phyloP scores from a whole-genome alignment of 2,329 filamentous ascomycete genomes.

The Penicillium sp. region DNA sequence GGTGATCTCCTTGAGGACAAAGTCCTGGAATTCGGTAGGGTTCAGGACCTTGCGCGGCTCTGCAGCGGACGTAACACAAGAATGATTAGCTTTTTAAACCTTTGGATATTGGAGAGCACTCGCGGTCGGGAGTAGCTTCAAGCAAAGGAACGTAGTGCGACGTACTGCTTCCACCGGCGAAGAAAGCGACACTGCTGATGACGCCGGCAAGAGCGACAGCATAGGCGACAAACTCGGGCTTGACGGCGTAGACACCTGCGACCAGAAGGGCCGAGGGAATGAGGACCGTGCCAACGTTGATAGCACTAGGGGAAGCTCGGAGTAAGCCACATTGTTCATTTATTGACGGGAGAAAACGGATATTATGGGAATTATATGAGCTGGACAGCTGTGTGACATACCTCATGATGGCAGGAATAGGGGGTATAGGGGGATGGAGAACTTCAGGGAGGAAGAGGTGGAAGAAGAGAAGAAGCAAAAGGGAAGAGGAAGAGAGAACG shows the following conservation, averaged over 20 bases:
- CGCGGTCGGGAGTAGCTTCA: neutral
- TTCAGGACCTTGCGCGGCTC: slow-evolving; percentile 83
- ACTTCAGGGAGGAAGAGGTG: slow-evolving; percentile 15
- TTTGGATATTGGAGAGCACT: neutral
- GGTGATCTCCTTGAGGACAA: slow-evolving; percentile 92
- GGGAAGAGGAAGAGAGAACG: neutral
- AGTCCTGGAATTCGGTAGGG: slow-evolving; percentile 86
- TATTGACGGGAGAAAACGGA: neutral
- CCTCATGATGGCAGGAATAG: slow-evolving; percentile 38
- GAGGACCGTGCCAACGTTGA: slow-evolving; percentile 78
- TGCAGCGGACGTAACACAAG: slow-evolving; percentile 44
- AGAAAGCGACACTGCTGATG: slow-evolving; percentile 74
- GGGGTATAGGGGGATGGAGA: slow-evolving; percentile 19
- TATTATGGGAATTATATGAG: neutral
- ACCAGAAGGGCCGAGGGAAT: slow-evolving; percentile 81
- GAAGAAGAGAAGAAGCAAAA: neutral
- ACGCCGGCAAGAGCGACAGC: slow-evolving; percentile 70
- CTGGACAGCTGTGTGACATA: slow-evolving; percentile 19
- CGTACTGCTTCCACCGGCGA: slow-evolving; percentile 65
- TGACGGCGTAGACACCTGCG: slow-evolving; percentile 76
- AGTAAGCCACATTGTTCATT: slow-evolving; percentile 25
- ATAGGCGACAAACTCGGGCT: slow-evolving; percentile 76
- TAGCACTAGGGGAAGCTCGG: slow-evolving; percentile 29
- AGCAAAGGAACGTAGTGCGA: neutral
- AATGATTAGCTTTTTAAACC: slow-evolving; percentile 1